Base-by-base conservation (phyloP, 2,329 filamentous ascomycete species). In the Alternaria sp. region DNA sequence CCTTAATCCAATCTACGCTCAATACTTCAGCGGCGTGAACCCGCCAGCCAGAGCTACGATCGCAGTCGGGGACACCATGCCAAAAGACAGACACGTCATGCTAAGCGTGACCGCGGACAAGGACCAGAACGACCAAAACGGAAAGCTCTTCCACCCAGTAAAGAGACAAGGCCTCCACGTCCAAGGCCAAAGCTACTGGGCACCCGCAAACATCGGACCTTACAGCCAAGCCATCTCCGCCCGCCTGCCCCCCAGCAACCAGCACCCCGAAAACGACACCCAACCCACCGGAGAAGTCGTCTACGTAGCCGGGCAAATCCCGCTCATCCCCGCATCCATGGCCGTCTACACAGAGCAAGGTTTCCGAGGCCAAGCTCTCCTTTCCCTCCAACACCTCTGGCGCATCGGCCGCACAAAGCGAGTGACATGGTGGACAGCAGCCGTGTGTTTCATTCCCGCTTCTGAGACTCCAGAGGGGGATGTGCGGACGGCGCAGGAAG, bases 181-280 rank as follows among this genome's bases (percentile, higher is more conserved):
- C 6, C 96, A 98, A 80, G 94, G 92, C 4, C 86, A 92, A 43
- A 97, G 93, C 11, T 98, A 98, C 84, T 99, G 96, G 96, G 96
- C 96, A 0, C 96, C 96, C 0, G 95, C 96, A 19, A 98, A 98
- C 75, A 98, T 99, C 57, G 96, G 96, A 0, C 96, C 96, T 0
- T 98, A 98, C 80, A 97, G 94, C 59, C 96, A 99, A 81, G 93
- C 93, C 5, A 89, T 96, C 54, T 84, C 86, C 3, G 81, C 88
- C 11, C 83, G 83, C 1, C 52, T 79, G 11, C 80, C 69, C 5
- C 77, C 4, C 58, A 81, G 12, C 44, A 36, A 46, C 17, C 11
- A 47, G 36, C 44, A 54, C 44, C 26, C 23, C 17, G 74, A 75
- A 11, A 57, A 23, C 11, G 66, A 56, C 55, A 65, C 12, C 26